Conservation (phyloP, 805 yeast genomes). For the Saccharomycopsis capsularis region DNA sequence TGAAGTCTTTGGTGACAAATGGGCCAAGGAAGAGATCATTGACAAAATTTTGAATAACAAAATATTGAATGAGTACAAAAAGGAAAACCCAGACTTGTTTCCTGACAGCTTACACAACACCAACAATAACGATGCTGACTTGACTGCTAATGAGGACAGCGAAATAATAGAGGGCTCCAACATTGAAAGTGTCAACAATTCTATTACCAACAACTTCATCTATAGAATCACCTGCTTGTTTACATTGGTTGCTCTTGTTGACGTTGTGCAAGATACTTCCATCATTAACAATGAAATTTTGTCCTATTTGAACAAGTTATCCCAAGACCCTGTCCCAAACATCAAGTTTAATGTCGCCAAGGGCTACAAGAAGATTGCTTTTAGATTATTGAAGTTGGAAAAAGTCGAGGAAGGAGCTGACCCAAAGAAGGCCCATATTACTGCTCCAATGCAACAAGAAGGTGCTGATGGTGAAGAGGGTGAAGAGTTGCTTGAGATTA, state of each 20-base stretch:
- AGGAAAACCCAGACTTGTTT: conserved; percentile 22
- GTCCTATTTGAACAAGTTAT: conserved; percentile 70
- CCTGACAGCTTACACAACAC: conserved; percentile 30
- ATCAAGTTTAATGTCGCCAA: conserved; percentile 94
- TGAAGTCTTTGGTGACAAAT: conserved; percentile 80
- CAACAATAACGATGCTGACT: conserved; percentile 8
- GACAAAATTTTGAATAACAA: conserved; percentile 55
- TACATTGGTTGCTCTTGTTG: conserved; percentile 75
- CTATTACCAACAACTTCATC: conserved; percentile 54
- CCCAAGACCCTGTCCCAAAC: conserved; percentile 84
- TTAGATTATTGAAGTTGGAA: conserved; percentile 26
- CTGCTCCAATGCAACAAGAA: conserved; percentile 4
- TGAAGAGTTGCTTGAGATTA: conserved; percentile 23
- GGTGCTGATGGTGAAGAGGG: conserved; percentile 6
- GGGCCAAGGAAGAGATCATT: conserved; percentile 86
- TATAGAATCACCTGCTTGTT: conserved; percentile 87
- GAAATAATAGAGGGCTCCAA: conserved; percentile 40
- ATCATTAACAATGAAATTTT: conserved; percentile 59
- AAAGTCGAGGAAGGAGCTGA: conserved; percentile 18
- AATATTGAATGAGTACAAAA: conserved; percentile 29
- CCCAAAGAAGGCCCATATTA: conserved; percentile 3
- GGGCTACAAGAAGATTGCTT: conserved; percentile 55
- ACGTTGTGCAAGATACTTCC: conserved; percentile 52
- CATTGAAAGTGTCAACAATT: conserved; percentile 20
- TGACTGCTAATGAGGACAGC: conserved; percentile 21